phyloP scores from a whole-genome alignment of 108 stramenopile genomes.

The Stephanodiscus minutulus region DNA sequence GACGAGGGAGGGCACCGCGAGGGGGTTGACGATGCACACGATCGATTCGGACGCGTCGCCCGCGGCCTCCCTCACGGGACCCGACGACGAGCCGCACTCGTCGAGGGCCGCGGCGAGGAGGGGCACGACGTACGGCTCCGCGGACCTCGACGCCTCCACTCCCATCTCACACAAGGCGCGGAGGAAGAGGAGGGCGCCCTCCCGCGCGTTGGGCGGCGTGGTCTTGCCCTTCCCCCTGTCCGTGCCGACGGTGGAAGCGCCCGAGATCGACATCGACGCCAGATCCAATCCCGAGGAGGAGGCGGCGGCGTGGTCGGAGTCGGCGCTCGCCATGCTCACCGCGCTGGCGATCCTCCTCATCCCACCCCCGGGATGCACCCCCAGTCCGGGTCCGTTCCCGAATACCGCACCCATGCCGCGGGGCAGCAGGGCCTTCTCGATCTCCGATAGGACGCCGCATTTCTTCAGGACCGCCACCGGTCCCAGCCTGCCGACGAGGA shows the following conservation, averaged over 20 bases:
- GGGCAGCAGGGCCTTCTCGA: conserved; percentile 75
- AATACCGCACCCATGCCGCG: conserved; percentile 70
- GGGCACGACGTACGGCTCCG: conserved; percentile 84
- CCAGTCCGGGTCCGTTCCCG: conserved; percentile 50
- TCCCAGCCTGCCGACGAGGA: conserved; percentile 63
- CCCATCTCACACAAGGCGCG: conserved; percentile 84
- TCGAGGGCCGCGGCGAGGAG: conserved; percentile 83
- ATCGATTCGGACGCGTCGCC: conserved; percentile 75
- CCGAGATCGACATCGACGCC: conserved; percentile 32
- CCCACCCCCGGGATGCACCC: conserved; percentile 53
- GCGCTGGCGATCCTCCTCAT: conserved; percentile 78
- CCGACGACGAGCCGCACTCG: conserved; percentile 73
- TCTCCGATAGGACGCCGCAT: conserved; percentile 70
- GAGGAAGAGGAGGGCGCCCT: conserved; percentile 76
- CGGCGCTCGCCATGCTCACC: conserved; percentile 77
- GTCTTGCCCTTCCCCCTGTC: conserved; percentile 79
- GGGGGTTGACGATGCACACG: conserved; percentile 65
- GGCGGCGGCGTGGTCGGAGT: conserved; percentile 37
- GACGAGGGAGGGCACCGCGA: conserved; percentile 66
- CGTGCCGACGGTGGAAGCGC: conserved; percentile 50
- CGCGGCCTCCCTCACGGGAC: conserved; percentile 76
- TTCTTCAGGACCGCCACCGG: conserved; percentile 66
- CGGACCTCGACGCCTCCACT: conserved; percentile 41
- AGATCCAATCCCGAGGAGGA: conserved; percentile 21
- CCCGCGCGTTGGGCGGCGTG: conserved; percentile 78